Evolutionary conservation across 345 rosid genomes (phyloP), one percentile per base, ranked within the genome.

Genomic region (Bretschneidera sinensis): DNA sequence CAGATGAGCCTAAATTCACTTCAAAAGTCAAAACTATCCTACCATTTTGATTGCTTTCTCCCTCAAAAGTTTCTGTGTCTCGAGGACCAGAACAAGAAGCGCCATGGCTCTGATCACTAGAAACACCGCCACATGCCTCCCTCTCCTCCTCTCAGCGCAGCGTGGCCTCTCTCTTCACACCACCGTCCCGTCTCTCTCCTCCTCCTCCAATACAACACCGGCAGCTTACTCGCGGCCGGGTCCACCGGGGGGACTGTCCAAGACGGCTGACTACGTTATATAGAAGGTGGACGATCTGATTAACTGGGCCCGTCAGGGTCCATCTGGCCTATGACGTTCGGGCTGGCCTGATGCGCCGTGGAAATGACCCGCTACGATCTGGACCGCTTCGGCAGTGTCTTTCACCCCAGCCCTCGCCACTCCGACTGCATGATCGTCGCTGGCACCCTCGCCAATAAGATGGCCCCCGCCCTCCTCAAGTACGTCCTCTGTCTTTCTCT

Each of bases 391-490:
- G 99, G 99, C 31, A 64, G 90, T 63, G 90, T 94, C 55, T 94
- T 94, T 67, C 77, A 97, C 68, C 99, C 99, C 11, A 94, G 97
- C 71, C 99, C 99, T 48, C 87, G 99, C 1, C 99, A 94, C 66
- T 94, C 99, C 17, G 99, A 94, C 77, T 83, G 95, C 68, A 94
- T 94, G 99, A 83, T 94, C 67, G 99, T 94, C 25, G 99, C 99
- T 9, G 99, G 99, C 8, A 94, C 99, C 9, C 97, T 94, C 60
- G 90, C 99, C 68, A 94, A 94, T 56, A 94, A 94, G 84, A 94
- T 94, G 99, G 99, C 97, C 57, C 99, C 99, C 20, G 99, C 99
- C 21, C 95, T 94, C 60, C 90, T 97, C 81, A 94, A 78, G 97
- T 92, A 84, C 49, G 83, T 51, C 17, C 48, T 56, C 25, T 55